Percentiles rank a stretch among this genome's conserved stretches.
Evolutionary conservation across 495 filamentous ascomycete species (phyloP).

Genomic region (Xylaria nigripes): DNA sequence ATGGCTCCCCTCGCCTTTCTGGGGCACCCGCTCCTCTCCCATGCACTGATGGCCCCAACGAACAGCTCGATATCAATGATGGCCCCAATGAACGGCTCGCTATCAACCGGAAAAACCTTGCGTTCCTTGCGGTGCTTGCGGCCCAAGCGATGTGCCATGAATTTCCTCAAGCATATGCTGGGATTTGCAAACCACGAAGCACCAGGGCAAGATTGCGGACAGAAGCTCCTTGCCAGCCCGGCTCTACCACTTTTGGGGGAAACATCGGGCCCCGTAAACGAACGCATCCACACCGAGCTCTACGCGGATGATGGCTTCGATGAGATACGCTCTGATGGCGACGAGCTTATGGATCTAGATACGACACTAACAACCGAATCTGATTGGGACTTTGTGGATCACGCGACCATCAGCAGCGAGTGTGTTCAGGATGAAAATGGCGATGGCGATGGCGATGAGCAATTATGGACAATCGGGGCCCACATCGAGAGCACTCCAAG

Average conservation of each 20-base stretch:
- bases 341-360: not conserved
- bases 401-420: not conserved
- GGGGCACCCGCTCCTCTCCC: not conserved
- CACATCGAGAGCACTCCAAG: not conserved
- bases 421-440: no score
- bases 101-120: not conserved
- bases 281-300: not conserved
- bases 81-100: not conserved
- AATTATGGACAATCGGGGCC: not conserved
- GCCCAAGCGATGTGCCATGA: not conserved
- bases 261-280: not conserved
- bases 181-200: not conserved
- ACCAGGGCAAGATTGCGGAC: not conserved
- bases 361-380: not conserved
- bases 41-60: not conserved
- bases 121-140: no score
- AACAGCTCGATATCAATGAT: not conserved
- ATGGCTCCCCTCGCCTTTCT: not conserved
- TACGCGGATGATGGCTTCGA: not conserved
- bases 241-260: not conserved
- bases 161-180: not conserved
- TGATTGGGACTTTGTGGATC: not conserved
- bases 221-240: not conserved
- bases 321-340: not conserved
- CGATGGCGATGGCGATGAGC: not conserved